Base-by-base conservation (phyloP, 2,329 filamentous ascomycete genomes). In the Trichoderma sp. region DNA sequence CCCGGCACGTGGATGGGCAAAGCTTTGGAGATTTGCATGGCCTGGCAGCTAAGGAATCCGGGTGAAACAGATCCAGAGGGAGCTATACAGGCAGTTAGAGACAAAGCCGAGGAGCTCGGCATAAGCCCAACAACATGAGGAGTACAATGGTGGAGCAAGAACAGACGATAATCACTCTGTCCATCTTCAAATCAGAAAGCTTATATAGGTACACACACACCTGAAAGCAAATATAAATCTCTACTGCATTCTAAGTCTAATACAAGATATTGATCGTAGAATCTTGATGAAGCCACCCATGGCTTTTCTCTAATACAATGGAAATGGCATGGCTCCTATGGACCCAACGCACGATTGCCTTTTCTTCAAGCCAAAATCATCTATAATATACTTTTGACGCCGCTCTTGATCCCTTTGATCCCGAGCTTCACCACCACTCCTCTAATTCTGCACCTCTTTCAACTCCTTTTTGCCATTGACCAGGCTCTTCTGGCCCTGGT, bases 31-130 rank as follows among this genome's bases (percentile, higher is more conserved):
- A 81, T 93, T 4, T 90, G 92, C 67, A 85, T 96, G 76, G 88
- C 88, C 67, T 98, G 93, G 93, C 95, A 98, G 77, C 83, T 98
- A 60, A 85, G 91, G 44, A 87, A 98, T 73, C 92, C 93, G 0
- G 82, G 82, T 4, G 81, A 80, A 65, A 85, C 82, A 3, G 89
- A 93, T 67, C 76, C 81, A 7, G 71, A 78, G 7, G 84, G 80
- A 3, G 88, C 84, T 1, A 78, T 92, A 61, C 82, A 88, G 54
- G 85, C 88, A 71, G 82, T 92, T 26, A 75, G 77, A 54, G 75
- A 72, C 62, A 80, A 78, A 67, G 81, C 78, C 66, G 74, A 78
- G 26, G 85, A 90, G 71, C 72, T 90, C 62, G 81, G 78, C 0
- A 83, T 77, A 66, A 17, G 24, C 5, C 57, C 21, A 15, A 17